Evolutionary conservation across 2,329 filamentous ascomycete species (phyloP), one percentile per base, ranked within the genome.

Genomic region (Hypoxylon sp.): DNA sequence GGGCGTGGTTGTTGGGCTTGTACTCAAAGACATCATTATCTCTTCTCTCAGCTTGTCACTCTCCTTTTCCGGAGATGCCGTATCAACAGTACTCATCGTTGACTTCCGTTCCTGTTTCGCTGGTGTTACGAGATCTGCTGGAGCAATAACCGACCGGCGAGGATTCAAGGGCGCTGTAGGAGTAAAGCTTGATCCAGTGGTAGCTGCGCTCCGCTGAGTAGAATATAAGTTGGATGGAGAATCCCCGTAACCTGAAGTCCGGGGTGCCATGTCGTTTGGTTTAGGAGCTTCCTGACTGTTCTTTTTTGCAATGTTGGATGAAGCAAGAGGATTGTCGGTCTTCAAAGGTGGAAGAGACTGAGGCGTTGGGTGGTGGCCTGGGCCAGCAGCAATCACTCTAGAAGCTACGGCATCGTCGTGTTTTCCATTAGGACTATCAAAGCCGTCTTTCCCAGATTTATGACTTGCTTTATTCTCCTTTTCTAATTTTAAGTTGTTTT

Each of bases 31-130:
- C 63, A 87, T 88, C 58, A 93, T 88, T 60, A 94, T 94, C 73
- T 94, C 92, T 65, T 93, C 90, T 28, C 89, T 85, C 50, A 94
- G 77, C 61, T 87, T 84, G 70, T 94, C 92, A 73, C 87, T 93
- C 73, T 93, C 91, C 70, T 90, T 87, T 64, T 90, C 82, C 30
- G 88, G 84, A 0, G 85, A 84, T 6, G 80, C 81, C 6, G 84
- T 83, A 9, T 83, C 83, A 9, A 80, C 75, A 0, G 84, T 86
- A 73, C 85, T 87, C 51, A 83, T 77, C 0, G 83, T 85, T 5
- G 80, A 76, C 25, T 81, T 79, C 2, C 83, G 80, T 58, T 82
- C 78, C 23, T 85, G 72, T 5, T 76, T 74, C 19, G 76, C 74
- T 19, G 78, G 74, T 13, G 78, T 75, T 28, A 76, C 75, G 53